Percentiles rank a stretch among this genome's conserved stretches.
These are phyloP conservation scores for Hamamelis virginiana DNA, from an alignment of 164 flowering plant species.

Conservation along the genomic window DNA sequence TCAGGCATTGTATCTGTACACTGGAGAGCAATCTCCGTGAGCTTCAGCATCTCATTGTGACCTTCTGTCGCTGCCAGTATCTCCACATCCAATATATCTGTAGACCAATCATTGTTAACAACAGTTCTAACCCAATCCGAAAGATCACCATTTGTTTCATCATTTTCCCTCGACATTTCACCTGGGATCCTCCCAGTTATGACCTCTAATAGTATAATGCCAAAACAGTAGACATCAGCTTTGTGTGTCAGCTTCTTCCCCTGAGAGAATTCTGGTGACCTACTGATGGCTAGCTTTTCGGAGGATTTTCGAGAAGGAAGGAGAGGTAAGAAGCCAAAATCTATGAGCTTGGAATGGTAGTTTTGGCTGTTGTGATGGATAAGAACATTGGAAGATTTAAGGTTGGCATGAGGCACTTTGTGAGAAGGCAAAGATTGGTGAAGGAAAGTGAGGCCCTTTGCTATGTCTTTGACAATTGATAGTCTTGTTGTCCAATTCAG, in stretches of 20 bases:
- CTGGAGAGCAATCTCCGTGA: constrained; percentile 48
- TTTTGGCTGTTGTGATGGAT: constrained; percentile 16
- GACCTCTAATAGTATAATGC: constrained; percentile 52
- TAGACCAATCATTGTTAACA: constrained; percentile 55
- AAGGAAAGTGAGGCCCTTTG: constrained; percentile 51
- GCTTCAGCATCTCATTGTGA: constrained; percentile 55
- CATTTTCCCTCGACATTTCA: constrained; percentile 11
- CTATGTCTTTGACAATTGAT: constrained; percentile 49
- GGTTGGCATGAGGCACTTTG: constrained; percentile 61
- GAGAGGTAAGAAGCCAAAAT: constrained; percentile 55
- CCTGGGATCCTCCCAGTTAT: constrained; percentile 56
- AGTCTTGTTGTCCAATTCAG: constrained; percentile 49
- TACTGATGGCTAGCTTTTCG: constrained; percentile 34
- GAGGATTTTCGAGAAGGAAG: constrained; percentile 26
- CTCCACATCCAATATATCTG: constrained; percentile 57
- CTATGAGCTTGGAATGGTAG: constrained; percentile 44
- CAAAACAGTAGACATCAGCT: constrained; percentile 67
- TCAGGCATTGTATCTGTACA: constrained; percentile 54
- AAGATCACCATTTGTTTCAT: constrained; percentile 22
- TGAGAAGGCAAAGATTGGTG: constrained; percentile 47
- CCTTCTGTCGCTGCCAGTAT: constrained; percentile 36
- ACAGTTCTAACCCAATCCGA: constrained; percentile 52
- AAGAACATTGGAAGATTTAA: constrained; percentile 64
- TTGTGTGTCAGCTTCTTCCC: constrained; percentile 47
- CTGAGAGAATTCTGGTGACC: constrained; percentile 43